Conservation (phyloP, 163 green algal species). For the Smithsoniella earleae region DNA sequence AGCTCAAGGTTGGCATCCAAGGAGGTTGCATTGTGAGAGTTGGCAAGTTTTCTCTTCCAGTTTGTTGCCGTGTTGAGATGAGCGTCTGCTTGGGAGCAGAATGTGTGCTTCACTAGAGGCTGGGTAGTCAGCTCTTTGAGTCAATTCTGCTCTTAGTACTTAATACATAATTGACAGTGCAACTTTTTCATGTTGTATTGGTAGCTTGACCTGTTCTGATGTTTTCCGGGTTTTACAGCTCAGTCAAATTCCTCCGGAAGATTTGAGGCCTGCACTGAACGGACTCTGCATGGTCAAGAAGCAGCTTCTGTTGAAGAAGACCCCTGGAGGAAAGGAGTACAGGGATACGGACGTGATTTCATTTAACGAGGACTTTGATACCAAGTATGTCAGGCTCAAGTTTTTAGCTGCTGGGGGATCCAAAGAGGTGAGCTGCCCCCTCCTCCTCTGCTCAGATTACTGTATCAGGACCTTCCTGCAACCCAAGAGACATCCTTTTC, state of each 20-base stretch:
- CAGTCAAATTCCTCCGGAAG: constrained; percentile 70
- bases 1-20: too few species aligned
- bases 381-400: constrained; percentile 46
- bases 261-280: constrained; percentile 89
- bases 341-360: constrained; percentile 72
- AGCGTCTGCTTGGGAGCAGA: too few species aligned
- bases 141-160: too few species aligned
- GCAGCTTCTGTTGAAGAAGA: constrained; percentile 87
- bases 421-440: background rate
- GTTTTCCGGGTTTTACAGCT: constrained; percentile 33
- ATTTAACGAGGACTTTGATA: constrained; percentile 83
- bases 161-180: background rate
- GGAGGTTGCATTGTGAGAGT: too few species aligned
- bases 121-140: too few species aligned
- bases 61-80: too few species aligned
- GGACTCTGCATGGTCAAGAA: constrained; percentile 58
- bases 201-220: background rate
- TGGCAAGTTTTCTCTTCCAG: too few species aligned
- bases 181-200: background rate
- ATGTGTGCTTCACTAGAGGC: too few species aligned
- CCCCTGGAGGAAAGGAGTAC: constrained; percentile 70
- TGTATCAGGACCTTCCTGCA: background rate
- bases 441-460: background rate
- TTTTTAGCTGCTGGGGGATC: background rate
- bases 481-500: background rate